Evolutionary conservation across 129 eudicot genomes (phyloP), one percentile per base, ranked within the genome.

Genomic region (Escallonia herrerae): DNA sequence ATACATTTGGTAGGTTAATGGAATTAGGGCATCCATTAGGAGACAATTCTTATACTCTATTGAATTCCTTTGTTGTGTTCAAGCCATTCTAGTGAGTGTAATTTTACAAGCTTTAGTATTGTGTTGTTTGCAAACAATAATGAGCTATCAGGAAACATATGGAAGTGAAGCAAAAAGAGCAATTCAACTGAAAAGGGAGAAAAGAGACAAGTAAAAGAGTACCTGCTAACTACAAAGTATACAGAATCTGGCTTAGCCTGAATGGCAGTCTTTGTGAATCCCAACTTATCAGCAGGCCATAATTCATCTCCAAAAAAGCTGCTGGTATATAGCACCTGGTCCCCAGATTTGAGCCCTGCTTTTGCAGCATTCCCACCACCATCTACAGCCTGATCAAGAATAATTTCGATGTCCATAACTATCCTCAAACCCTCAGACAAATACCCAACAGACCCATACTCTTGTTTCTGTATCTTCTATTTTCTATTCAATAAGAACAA

Each of bases 241-340:
- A 93, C 95, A 13, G 96, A 82, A 60, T 93, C 99, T 0, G 99
- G 96, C 77, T 79, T 84, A 37, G 96, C 99, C 74, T 93, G 96
- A 63, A 93, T 89, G 63, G 99, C 96, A 3, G 99, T 93, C 82
- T 93, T 93, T 2, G 99, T 85, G 56, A 93, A 93, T 11, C 99
- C 99, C 42, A 93, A 86, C 82, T 65, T 93, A 51, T 93, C 99
- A 38, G 99, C 99, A 40, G 99, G 96, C 96, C 99, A 93, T 58
- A 93, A 95, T 65, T 89, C 96, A 76, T 93, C 99, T 3, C 99
- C 99, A 58, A 93, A 93, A 86, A 93, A 89, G 75, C 99, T 93
- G 76, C 99, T 93, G 3, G 97, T 93, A 79, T 93, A 93, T 42
- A 93, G 67, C 39, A 93, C 99, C 63, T 93, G 99, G 73, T 93